These are phyloP conservation scores for Fagopyrum tataricum DNA, from an alignment of 148 eudicot species.

Conservation along the genomic window DNA sequence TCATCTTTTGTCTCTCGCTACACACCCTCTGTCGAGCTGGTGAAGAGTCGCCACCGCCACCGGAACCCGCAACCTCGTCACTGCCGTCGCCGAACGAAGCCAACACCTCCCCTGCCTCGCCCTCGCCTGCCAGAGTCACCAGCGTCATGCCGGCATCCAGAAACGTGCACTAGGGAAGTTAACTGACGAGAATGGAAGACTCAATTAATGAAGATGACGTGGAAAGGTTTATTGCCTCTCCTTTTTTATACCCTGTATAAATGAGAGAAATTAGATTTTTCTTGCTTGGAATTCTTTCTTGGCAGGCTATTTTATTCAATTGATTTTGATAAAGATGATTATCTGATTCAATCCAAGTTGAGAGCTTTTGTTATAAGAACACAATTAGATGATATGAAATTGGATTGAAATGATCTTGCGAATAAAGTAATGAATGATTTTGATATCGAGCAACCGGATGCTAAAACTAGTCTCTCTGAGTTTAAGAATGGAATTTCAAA, in stretches of 20 bases:
- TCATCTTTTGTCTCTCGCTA: no score
- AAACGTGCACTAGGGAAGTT: constrained; percentile 50
- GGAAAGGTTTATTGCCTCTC: constrained; percentile 42
- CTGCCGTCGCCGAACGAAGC: no score
- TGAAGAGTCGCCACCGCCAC: no score
- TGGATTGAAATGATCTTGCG: constrained; percentile 42
- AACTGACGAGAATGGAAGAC: constrained; percentile 33
- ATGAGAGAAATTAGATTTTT: no score
- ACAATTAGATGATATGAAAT: constrained; percentile 39
- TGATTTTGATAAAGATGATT: constrained; percentile 33
- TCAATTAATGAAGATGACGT: constrained; percentile 37
- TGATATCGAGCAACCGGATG: constrained; percentile 46
- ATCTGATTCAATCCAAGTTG: constrained; percentile 51
- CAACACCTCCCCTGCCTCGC: no score
- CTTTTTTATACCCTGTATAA: no score
- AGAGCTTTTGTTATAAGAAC: constrained; percentile 65
- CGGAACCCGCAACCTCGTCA: no score
- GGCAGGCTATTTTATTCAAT: constrained; percentile 60
- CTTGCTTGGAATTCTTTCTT: constrained; percentile 37
- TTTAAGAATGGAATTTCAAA: constrained; percentile 47
- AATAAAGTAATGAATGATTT: constrained; percentile 52
- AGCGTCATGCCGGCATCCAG: no score
- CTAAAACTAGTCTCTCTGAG: constrained; percentile 30
- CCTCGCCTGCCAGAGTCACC: no score
- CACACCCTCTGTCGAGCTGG: no score